These are phyloP conservation scores for Penicillium maclennaniae DNA, from an alignment of 495 filamentous ascomycete species.

Conservation along the genomic window DNA sequence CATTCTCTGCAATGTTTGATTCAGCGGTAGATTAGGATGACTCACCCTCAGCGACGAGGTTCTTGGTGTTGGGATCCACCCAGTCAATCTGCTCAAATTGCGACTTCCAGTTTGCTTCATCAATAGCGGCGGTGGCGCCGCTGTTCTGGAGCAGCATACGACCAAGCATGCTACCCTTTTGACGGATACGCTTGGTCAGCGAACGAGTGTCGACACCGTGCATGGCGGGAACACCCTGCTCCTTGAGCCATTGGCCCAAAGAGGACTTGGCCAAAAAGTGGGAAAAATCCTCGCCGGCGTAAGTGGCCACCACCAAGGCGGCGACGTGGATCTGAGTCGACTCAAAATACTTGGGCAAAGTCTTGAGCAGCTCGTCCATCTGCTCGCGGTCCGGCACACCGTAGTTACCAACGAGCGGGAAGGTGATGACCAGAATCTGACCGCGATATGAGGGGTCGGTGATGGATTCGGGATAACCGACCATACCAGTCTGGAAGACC, in stretches of 20 bases:
- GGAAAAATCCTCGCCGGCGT: constrained; percentile 89
- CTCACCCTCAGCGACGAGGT: constrained; percentile 92
- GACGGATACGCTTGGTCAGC: constrained; percentile 86
- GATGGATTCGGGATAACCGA: constrained; percentile 93
- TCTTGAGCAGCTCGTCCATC: constrained; percentile 73
- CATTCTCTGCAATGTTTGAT: neutral
- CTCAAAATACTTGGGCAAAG: constrained; percentile 89
- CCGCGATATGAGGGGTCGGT: constrained; percentile 92
- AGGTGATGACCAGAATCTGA: constrained; percentile 88
- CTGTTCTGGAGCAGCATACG: constrained; percentile 73
- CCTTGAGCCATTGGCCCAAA: constrained; percentile 89
- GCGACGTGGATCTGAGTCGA: constrained; percentile 87
- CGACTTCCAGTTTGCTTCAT: constrained; percentile 55
- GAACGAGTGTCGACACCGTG: constrained; percentile 93
- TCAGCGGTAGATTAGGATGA: constrained; percentile 5
- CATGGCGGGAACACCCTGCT: constrained; percentile 92
- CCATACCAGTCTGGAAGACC: constrained; percentile 99
- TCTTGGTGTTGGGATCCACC: constrained; percentile 87
- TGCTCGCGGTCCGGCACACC: constrained; percentile 84
- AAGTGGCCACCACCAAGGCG: constrained; percentile 82
- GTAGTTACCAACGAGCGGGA: constrained; percentile 90
- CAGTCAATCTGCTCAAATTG: constrained; percentile 76
- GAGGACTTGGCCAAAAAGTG: constrained; percentile 89
- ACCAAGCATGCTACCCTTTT: constrained; percentile 95
- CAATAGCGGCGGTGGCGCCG: constrained; percentile 37